These are phyloP conservation scores for Mariannaea elegans DNA, from an alignment of 2,329 filamentous ascomycete species.

Conservation along the genomic window DNA sequence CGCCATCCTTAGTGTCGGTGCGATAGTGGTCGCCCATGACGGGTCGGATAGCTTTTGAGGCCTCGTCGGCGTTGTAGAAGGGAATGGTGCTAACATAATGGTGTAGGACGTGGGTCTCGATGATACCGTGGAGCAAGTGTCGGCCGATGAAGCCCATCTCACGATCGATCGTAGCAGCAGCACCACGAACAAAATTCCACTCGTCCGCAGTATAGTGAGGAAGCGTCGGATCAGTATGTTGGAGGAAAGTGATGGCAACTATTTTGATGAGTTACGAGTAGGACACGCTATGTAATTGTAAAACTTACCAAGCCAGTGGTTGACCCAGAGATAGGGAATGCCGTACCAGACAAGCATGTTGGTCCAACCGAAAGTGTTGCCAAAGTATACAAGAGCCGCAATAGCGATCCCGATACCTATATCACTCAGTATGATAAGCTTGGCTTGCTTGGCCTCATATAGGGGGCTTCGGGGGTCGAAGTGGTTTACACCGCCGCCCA, in stretches of 20 bases:
- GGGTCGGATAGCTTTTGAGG: slow-evolving; percentile 89
- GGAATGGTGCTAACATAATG: slow-evolving; percentile 97
- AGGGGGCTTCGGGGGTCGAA: slow-evolving; percentile 89
- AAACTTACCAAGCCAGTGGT: slow-evolving; percentile 94
- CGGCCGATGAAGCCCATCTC: slow-evolving; percentile 97
- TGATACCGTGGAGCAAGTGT: slow-evolving; percentile 89
- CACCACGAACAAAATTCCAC: slow-evolving; percentile 94
- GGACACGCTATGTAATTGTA: slow-evolving; percentile 3
- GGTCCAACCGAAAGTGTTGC: slow-evolving; percentile 79
- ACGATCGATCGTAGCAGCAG: slow-evolving; percentile 94
- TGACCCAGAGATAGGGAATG: slow-evolving; percentile 94
- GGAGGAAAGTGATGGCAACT: slow-evolving; percentile 97
- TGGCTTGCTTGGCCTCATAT: slow-evolving; percentile 90
- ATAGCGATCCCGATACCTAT: slow-evolving; percentile 75
- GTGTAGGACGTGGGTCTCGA: slow-evolving; percentile 97
- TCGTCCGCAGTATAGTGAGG: slow-evolving; percentile 88
- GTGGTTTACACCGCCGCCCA: slow-evolving; percentile 87
- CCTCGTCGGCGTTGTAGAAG: slow-evolving; percentile 96
- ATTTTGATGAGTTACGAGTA: slow-evolving; percentile 38
- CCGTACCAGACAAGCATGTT: slow-evolving; percentile 97
- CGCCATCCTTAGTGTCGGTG: too few species aligned
- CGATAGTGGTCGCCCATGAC: slow-evolving; percentile 98
- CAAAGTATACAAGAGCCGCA: slow-evolving; percentile 71
- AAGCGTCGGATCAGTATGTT: slow-evolving; percentile 94
- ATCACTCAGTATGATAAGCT: slow-evolving; percentile 87